A percentile compares a stretch with the other conserved stretches of the same genome.
Conservation (phyloP, 208 protist genomes). For the Phytomonas francai region DNA sequence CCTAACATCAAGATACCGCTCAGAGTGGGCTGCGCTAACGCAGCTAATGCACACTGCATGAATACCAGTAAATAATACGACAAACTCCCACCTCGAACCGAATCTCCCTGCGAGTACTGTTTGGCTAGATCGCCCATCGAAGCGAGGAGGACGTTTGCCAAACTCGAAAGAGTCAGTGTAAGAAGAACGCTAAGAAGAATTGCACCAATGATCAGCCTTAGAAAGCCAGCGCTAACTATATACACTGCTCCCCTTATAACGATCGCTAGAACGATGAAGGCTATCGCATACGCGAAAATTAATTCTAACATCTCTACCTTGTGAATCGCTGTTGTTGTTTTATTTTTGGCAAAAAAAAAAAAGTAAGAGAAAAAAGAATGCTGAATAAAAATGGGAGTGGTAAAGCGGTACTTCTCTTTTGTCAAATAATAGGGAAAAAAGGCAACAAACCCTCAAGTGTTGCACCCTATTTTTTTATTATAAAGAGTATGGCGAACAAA, state of each 20-base stretch:
- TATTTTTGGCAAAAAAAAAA: conserved; percentile 11
- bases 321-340: background rate
- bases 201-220: conserved; percentile 28
- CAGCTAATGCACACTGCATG: conserved; percentile 30
- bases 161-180: conserved; percentile 36
- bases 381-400: conserved; percentile 2
- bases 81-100: conserved; percentile 10
- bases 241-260: conserved; percentile 25
- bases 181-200: conserved; percentile 29
- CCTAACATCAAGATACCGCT: conserved; percentile 44
- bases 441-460: background rate
- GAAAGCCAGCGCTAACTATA: conserved; percentile 38
- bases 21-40: conserved; percentile 57
- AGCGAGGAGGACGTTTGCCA: conserved; percentile 19
- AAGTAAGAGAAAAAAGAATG: conserved; percentile 16
- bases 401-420: background rate
- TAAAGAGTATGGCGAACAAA: background rate
- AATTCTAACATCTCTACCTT: background rate
- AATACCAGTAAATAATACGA: conserved; percentile 20
- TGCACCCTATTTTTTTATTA: conserved; percentile 13
- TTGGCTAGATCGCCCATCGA: background rate
- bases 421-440: background rate
- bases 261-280: conserved; percentile 16
- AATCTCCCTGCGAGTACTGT: background rate
- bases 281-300: background rate